These are phyloP conservation scores for Podila epigama DNA, from an alignment of 192 early-diverging fungal species.

Conservation along the genomic window DNA sequence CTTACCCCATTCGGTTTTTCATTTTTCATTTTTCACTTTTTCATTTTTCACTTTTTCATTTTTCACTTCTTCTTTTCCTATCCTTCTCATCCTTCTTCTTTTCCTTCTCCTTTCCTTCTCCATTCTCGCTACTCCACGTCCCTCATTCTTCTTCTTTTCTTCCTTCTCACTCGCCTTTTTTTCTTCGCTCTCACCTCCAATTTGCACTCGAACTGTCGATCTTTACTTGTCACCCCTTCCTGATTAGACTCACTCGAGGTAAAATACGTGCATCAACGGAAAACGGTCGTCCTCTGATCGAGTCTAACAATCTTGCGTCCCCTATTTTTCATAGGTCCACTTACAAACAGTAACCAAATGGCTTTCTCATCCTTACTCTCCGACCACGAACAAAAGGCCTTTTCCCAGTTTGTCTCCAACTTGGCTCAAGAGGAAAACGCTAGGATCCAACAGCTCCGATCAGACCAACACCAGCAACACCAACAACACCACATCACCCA, in stretches of 20 bases:
- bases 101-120: background rate
- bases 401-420: slow-evolving; percentile 31
- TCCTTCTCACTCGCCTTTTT: background rate
- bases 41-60: background rate
- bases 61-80: background rate
- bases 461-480: background rate
- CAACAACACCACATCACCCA: background rate
- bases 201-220: too few species aligned
- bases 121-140: background rate
- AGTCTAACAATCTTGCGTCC: background rate
- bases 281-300: too few species aligned
- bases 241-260: background rate
- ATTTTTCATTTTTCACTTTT: background rate
- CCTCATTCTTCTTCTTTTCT: background rate
- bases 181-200: background rate
- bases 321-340: background rate
- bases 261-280: background rate
- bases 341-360: slow-evolving; percentile 3
- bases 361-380: slow-evolving; percentile 31
- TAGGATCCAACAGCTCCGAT: slow-evolving; percentile 1
- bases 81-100: background rate
- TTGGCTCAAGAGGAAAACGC: slow-evolving; percentile 29
- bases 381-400: slow-evolving; percentile 45
- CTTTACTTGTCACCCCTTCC: too few species aligned
- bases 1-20: background rate